Evolutionary conservation across 78 protist genomes (phyloP).

Genomic region (Planoprotostelium fungivorum): DNA sequence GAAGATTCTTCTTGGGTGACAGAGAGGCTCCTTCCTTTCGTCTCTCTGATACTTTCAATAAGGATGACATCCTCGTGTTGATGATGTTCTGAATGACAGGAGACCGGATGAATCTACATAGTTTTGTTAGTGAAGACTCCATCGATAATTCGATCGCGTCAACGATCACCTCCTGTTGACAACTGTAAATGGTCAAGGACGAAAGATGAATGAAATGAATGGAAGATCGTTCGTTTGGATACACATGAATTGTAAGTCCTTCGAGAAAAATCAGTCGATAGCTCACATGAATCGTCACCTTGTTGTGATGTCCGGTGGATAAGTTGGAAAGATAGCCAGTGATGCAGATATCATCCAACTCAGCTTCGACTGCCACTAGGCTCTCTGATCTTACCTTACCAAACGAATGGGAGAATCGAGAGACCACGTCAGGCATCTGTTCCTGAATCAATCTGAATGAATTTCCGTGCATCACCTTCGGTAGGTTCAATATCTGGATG

Average conservation of each 20-base stretch:
- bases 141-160: too few relatives aligned
- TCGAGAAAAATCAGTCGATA: neutral
- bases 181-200: neutral
- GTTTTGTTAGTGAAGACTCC: too few relatives aligned
- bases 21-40: neutral
- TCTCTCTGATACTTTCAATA: neutral
- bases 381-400: neutral
- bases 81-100: neutral
- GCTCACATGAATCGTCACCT: neutral
- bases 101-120: neutral
- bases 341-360: neutral
- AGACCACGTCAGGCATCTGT: neutral
- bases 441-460: neutral
- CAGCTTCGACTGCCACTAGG: neutral
- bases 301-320: neutral
- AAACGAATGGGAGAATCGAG: neutral
- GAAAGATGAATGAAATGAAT: neutral
- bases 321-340: neutral
- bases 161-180: neutral
- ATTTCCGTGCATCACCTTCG: neutral
- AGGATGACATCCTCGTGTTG: neutral
- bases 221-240: neutral
- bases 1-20: neutral
- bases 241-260: neutral
- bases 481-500: neutral